Base-by-base conservation (phyloP, 352 stramenopile species). In the Globisporangium paroecandrum region DNA sequence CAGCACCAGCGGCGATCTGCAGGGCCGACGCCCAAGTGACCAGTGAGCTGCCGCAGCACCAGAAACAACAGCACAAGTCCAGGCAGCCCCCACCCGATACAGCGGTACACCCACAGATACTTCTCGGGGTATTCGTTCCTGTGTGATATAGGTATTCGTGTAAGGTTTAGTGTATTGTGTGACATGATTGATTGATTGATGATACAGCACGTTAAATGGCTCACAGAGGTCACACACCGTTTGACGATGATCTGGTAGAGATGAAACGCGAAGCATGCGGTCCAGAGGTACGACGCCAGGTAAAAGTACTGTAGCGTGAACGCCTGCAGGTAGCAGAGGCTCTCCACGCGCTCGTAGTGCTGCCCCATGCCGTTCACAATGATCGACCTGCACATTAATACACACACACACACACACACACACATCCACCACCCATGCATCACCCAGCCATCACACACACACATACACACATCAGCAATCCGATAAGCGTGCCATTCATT, bases 171-270 rank as follows among this genome's bases (percentile, higher is more conserved):
- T 6, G n/a, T 29, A 22, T 25, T 38, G 8, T 32, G 29, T 32
- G 36, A 13, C 55, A 4, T 62, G n/a, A 36, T 38, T 27, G 25
- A 57, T n/a, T 41, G n/a, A 41, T 4, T 24, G 15, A 3, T 58
- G 53, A 13, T 22, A 36, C 7, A 36, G 12, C 0, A 10, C 4
- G 41, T 49, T 22, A 20, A 22, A 49, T 38, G 29, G 20, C 20
- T 57, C 22, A 34, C 22, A 34, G 18, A 63, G 22, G 29, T 32
- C 13, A 64, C 79, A 54, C 41, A 86, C 71, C 81, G 73, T 61
- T 89, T 84, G 49, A 92, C 83, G 58, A 95, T 89, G 78, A 95
- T 91, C 70, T 93, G 85, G 75, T 91, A 95, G 65, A 95, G 76
- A 69, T 95, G 83, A 61, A 93, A 93, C 36, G 87, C 87, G 58